Evolutionary conservation across 169 alveolate genomes (phyloP).

Genomic region (Perkinsus chesapeaki): DNA sequence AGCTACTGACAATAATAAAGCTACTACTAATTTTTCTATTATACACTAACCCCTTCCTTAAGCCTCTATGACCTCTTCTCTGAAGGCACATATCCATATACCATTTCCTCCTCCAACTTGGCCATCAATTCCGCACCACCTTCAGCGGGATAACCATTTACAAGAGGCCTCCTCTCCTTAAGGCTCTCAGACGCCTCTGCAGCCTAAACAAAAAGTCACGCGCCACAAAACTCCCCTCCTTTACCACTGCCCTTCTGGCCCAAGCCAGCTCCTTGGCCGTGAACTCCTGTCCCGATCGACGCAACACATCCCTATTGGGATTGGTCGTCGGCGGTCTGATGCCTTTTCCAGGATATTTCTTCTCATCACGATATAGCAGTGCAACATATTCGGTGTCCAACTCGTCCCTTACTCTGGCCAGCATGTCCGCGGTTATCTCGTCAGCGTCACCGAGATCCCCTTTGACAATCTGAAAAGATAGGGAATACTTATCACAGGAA

Average conservation of each 20-base stretch:
- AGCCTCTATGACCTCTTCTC: background rate
- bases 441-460: background rate
- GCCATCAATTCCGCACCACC: background rate
- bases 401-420: background rate
- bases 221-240: background rate
- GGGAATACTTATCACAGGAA: background rate
- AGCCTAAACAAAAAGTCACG: background rate
- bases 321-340: background rate
- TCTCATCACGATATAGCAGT: background rate
- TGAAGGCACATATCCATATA: background rate
- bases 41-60: too few relatives aligned
- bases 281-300: background rate
- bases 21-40: too few relatives aligned
- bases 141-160: background rate
- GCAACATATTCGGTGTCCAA: background rate
- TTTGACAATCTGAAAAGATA: background rate
- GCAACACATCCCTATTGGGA: background rate
- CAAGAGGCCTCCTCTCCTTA: background rate
- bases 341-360: background rate
- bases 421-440: background rate
- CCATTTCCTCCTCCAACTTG: background rate
- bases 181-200: background rate
- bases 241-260: background rate
- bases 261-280: background rate
- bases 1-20: too few relatives aligned